Percentiles rank a stretch among this genome's conserved stretches.
Conservation (phyloP, 208 protist genomes). For the Leishmania amazonensis region DNA sequence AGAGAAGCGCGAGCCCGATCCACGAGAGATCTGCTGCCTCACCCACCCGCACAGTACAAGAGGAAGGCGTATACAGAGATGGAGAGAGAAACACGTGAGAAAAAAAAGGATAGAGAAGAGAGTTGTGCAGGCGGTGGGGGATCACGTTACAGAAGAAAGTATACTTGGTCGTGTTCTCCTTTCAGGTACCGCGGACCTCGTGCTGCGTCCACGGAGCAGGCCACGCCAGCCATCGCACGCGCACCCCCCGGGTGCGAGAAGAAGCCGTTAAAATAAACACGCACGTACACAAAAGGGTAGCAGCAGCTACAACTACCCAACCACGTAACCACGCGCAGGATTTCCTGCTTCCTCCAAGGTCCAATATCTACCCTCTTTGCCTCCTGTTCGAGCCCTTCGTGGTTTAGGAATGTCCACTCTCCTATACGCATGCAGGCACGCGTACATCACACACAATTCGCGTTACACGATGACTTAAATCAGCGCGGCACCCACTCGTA, state of each 20-base stretch:
- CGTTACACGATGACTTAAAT: slow-evolving; percentile 1
- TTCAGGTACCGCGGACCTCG: too few relatives aligned
- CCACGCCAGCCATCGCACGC: background rate
- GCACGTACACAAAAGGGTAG: background rate
- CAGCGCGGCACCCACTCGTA: background rate
- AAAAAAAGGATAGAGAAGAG: background rate
- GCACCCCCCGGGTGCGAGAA: background rate
- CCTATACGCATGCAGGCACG: background rate
- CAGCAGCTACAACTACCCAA: background rate
- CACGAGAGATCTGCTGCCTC: background rate
- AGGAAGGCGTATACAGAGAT: background rate
- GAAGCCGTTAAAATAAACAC: background rate
- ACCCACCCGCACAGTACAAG: background rate
- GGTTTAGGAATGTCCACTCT: background rate
- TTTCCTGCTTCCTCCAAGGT: too few relatives aligned
- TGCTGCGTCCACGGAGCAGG: too few relatives aligned
- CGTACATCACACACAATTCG: background rate
- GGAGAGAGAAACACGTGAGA: background rate
- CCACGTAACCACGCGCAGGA: background rate
- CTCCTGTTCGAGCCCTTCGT: background rate
- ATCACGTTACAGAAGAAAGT: background rate
- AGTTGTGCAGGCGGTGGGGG: background rate
- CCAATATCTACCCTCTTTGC: background rate
- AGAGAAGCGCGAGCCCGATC: background rate
- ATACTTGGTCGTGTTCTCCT: background rate